Evolutionary conservation across 2,329 filamentous ascomycete genomes (phyloP).

Genomic region (Diaporthe longicolla): DNA sequence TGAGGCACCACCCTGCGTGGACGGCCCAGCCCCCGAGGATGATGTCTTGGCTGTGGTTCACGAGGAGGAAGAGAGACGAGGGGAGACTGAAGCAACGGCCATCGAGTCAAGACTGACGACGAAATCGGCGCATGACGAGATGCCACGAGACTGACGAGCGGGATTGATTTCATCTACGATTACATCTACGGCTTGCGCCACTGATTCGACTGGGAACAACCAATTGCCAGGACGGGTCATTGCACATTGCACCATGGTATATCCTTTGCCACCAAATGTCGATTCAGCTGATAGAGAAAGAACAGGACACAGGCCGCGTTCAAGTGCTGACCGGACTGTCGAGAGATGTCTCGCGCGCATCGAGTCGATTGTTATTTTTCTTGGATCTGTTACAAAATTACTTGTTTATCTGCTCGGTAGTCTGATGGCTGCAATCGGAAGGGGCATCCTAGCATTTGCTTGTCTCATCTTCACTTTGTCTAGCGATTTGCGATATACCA

Average conservation of each 20-base stretch:
- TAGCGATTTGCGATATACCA: conserved; percentile 35
- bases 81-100: conserved; percentile 3
- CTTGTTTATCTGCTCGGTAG: conserved; percentile 14
- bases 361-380: conserved; percentile 1
- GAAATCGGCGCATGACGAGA: conserved; percentile 3
- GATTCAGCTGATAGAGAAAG: conserved; percentile 33
- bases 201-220: neutral
- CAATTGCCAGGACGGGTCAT: neutral
- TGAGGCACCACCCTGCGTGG: conserved; percentile 46
- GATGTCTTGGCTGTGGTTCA: conserved; percentile 37
- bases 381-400: conserved; percentile 2
- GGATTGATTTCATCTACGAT: neutral
- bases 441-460: conserved; percentile 19
- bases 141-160: conserved; percentile 14
- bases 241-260: neutral
- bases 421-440: conserved; percentile 9
- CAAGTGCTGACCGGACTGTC: conserved; percentile 42
- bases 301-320: conserved; percentile 34
- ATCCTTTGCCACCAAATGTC: conserved; percentile 21
- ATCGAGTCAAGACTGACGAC: neutral
- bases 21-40: conserved; percentile 20
- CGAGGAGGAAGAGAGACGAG: conserved; percentile 29
- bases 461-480: neutral
- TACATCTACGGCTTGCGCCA: conserved; percentile 2
- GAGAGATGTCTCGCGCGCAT: conserved; percentile 21